These are phyloP conservation scores for Boletus insuetus DNA, from an alignment of 768 basidiomycete genomes.

Conservation along the genomic window DNA sequence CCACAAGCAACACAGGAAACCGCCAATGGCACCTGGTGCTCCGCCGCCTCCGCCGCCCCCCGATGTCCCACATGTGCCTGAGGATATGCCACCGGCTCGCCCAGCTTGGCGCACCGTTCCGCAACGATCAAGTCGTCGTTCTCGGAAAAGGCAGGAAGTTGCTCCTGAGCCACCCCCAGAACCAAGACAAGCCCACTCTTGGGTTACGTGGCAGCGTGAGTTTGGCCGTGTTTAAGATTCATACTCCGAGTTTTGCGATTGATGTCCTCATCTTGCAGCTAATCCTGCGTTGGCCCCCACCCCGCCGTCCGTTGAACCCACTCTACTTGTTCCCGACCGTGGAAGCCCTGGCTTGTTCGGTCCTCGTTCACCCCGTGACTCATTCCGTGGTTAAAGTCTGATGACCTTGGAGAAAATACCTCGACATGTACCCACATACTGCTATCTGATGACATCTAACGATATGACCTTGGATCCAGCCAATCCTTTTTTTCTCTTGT, in stretches of 20 bases:
- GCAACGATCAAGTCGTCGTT: slow-evolving; percentile 35
- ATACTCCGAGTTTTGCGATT: background rate
- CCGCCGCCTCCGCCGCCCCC: slow-evolving; percentile 45
- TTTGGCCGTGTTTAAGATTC: slow-evolving; percentile 18
- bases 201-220: slow-evolving; percentile 70
- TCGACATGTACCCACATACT: background rate
- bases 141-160: slow-evolving; percentile 42
- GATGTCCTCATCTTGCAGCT: slow-evolving; percentile 39
- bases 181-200: slow-evolving; percentile 47
- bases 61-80: slow-evolving; percentile 41
- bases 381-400: slow-evolving; percentile 20
- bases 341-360: slow-evolving; percentile 73
- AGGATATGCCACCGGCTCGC: slow-evolving; percentile 43
- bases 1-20: slow-evolving; percentile 41
- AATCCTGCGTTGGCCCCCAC: slow-evolving; percentile 56
- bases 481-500: background rate
- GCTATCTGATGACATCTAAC: slow-evolving; percentile 16
- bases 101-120: slow-evolving; percentile 64
- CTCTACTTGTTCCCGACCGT: slow-evolving; percentile 56
- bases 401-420: background rate
- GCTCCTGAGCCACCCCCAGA: slow-evolving; percentile 35
- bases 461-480: slow-evolving; percentile 17
- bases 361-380: slow-evolving; percentile 60
- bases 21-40: slow-evolving; percentile 36
- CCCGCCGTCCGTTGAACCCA: slow-evolving; percentile 58